Evolutionary conservation across 2,329 filamentous ascomycete species (phyloP).

Genomic region (Nemania sp.): DNA sequence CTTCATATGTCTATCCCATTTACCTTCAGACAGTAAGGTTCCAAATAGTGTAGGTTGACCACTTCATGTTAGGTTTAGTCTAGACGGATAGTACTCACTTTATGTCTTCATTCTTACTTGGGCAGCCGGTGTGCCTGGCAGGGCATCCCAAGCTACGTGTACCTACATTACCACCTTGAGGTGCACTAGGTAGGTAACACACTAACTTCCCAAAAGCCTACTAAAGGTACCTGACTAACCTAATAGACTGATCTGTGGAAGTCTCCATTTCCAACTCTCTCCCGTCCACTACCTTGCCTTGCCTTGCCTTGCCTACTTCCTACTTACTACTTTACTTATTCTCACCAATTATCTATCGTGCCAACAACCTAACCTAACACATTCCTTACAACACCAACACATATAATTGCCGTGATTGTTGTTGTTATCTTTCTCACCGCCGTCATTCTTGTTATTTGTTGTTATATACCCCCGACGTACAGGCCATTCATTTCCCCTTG

Average conservation of each 20-base stretch:
- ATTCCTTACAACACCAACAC: background rate
- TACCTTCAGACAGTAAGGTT: too few species aligned
- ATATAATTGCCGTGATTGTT: background rate
- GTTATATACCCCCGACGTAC: background rate
- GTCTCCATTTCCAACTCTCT: slow-evolving; percentile 27
- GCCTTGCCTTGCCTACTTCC: too few species aligned
- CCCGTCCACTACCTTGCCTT: too few species aligned
- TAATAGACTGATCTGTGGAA: slow-evolving; percentile 2
- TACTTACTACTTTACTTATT: too few species aligned
- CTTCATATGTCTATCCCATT: background rate
- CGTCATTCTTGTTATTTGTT: background rate
- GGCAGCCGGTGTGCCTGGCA: slow-evolving; percentile 1
- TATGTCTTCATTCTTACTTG: too few species aligned
- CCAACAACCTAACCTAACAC: background rate
- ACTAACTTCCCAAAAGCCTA: too few species aligned
- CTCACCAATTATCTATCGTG: background rate
- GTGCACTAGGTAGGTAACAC: too few species aligned
- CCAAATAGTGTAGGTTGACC: background rate
- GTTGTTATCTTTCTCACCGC: too few species aligned
- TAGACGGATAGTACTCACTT: too few species aligned
- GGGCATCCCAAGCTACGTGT: background rate
- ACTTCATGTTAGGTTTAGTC: background rate
- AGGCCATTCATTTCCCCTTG: background rate
- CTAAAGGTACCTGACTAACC: too few species aligned
- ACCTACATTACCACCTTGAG: background rate